Evolutionary conservation across 352 stramenopile species (phyloP), one percentile per base, ranked within the genome.

Genomic region (Paralagenidium karlingii): DNA sequence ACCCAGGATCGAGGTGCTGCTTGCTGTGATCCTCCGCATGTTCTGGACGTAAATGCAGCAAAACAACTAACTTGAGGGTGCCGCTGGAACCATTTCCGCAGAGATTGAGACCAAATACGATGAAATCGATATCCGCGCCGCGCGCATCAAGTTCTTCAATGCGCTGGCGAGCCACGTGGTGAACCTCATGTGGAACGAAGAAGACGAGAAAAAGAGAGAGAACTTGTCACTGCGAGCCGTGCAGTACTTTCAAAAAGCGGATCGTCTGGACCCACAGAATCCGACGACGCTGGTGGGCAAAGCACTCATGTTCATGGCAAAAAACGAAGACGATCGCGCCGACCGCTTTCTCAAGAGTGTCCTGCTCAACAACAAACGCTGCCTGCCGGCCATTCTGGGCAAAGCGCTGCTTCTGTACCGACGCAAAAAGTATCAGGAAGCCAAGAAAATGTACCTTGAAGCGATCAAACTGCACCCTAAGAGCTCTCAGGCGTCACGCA

Each of bases 381-480:
- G 94, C 47, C 50, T 95, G 20, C 74, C 82, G 13, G 82, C 82
- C 11, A 84, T 92, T 16, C 48, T 95, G 20, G 82, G 77, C 33
- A 83, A 85, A 40, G 78, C 83, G 24, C 47, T 91, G 66, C 60
- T 94, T 38, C 52, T 93, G 21, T 85, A 94, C 46, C 75, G 82
- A 38, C 80, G 81, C 39, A 93, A 90, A 37, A 88, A 94, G 53
- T 92, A 80, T 39, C 60, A 67, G 6, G 80, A 82, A n/a, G 84
- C 89, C 24, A 94, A 94, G 56, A 87, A 95, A 40, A 60, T 94
- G 19, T 98, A 97, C 52, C 65, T 89, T 15, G 79, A 96, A 26
- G 94, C 93, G 0, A 97, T 98, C 45, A 86, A 84, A 47, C 49
- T 96, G 29, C 94, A 96, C 48, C 92, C 94, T 13, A 59, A 73